Percentiles rank a stretch among this genome's conserved stretches.
These are phyloP conservation scores for Spergularia bocconei DNA, from an alignment of 148 eudicot species.

Conservation along the genomic window DNA sequence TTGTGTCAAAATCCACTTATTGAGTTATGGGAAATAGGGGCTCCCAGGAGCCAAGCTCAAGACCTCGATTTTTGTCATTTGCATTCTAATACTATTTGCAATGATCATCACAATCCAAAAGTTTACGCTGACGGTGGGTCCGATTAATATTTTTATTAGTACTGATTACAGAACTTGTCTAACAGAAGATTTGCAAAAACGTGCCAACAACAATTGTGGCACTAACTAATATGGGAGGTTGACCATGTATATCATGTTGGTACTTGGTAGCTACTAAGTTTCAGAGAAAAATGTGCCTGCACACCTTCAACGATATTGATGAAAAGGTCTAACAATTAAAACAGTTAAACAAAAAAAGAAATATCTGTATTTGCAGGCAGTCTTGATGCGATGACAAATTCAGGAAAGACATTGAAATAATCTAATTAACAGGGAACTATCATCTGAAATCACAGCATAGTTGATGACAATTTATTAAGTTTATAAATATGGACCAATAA, in stretches of 20 bases:
- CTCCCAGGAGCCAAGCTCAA: neutral
- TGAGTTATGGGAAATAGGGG: neutral
- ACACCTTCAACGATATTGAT: neutral
- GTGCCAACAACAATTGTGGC: slow-evolving; percentile 3
- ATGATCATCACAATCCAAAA: neutral
- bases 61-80: neutral
- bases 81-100: neutral
- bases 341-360: neutral
- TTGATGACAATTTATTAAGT: neutral
- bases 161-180: neutral
- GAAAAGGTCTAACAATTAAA: neutral
- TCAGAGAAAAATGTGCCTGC: neutral
- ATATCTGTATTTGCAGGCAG: neutral
- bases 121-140: neutral
- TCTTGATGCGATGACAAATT: neutral
- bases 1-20: neutral
- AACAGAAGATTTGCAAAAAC: neutral
- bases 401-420: neutral
- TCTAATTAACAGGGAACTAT: neutral
- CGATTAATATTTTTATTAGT: neutral
- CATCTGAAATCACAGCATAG: neutral
- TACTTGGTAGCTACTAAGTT: neutral
- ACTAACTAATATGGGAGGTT: neutral
- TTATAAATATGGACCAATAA: neutral
- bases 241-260: neutral